Evolutionary conservation across 2,329 filamentous ascomycete species (phyloP).

Genomic region (Clonostachys rosea): DNA sequence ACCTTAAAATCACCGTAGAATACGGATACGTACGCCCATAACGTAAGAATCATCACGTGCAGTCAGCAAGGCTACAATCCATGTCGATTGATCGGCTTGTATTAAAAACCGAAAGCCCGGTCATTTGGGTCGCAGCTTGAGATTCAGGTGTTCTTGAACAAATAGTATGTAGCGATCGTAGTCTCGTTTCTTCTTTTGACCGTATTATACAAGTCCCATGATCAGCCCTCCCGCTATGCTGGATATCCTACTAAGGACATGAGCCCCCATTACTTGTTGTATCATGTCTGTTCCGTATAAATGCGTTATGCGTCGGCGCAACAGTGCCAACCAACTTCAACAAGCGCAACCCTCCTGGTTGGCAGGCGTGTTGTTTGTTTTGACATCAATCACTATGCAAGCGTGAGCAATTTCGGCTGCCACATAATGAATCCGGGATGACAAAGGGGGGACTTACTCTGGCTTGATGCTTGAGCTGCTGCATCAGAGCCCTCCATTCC

Average conservation of each 20-base stretch:
- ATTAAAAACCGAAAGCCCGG: no score
- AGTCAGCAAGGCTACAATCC: no score
- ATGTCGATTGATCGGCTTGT: no score
- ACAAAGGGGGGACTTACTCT: conserved; percentile 56
- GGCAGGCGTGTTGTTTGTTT: conserved; percentile 68
- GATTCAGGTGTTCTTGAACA: no score
- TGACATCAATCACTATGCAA: conserved; percentile 80
- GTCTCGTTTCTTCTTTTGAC: background rate
- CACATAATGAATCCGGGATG: background rate
- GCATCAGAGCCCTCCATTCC: conserved; percentile 93
- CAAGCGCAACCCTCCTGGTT: conserved; percentile 66
- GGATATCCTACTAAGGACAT: conserved; percentile 3
- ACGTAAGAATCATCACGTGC: no score
- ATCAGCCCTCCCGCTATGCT: conserved; percentile 6
- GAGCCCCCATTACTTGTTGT: background rate
- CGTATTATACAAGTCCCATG: conserved; percentile 3
- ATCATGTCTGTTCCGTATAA: background rate
- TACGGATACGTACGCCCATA: no score
- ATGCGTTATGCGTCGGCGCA: no score
- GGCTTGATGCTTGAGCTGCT: conserved; percentile 65
- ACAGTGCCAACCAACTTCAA: conserved; percentile 6
- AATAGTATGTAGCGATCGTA: conserved; percentile 2
- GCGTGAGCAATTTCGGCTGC: background rate
- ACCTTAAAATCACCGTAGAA: no score
- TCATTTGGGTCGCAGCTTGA: no score